A percentile compares a stretch with the other conserved stretches of the same genome.
Conservation (phyloP, 2,329 filamentous ascomycete genomes). For the Camillea tinctor region DNA sequence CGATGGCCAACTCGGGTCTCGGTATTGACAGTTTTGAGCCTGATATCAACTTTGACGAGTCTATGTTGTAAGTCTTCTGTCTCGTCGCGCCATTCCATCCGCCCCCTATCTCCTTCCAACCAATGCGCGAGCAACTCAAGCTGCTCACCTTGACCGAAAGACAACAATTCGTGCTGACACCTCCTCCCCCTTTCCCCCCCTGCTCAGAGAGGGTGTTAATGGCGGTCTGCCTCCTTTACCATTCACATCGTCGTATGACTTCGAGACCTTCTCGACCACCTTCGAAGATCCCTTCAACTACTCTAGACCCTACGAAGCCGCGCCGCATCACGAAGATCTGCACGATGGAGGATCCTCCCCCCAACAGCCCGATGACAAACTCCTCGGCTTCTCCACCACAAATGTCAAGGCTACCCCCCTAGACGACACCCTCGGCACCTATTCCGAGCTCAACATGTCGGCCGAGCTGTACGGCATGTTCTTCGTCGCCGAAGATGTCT, state of each 20-base stretch:
- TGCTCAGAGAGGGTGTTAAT: conserved; percentile 44
- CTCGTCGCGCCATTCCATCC: conserved; percentile 5
- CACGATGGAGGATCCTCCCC: conserved; percentile 48
- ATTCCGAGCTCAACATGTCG: conserved; percentile 63
- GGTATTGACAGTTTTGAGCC: conserved; percentile 52
- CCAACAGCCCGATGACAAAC: conserved; percentile 64
- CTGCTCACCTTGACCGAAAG: not conserved
- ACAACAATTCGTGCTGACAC: conserved; percentile 15
- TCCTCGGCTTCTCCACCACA: conserved; percentile 71
- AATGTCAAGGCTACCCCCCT: conserved; percentile 60
- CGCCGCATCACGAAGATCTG: conserved; percentile 42
- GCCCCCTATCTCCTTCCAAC: too few relatives aligned
- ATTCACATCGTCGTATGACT: conserved; percentile 60
- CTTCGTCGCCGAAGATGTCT: conserved; percentile 81
- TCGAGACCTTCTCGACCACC: conserved; percentile 58
- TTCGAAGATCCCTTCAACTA: conserved; percentile 67
- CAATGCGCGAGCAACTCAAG: not conserved
- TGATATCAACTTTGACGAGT: conserved; percentile 55
- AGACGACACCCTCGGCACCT: conserved; percentile 60
- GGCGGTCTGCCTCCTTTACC: conserved; percentile 43
- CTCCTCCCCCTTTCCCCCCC: too few relatives aligned
- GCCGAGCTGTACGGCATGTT: conserved; percentile 87
- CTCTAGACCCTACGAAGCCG: conserved; percentile 48
- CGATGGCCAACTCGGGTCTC: conserved; percentile 37
- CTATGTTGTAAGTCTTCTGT: conserved; percentile 48